phyloP scores from a whole-genome alignment of 768 basidiomycete species.

The Pleurotus djamor region DNA sequence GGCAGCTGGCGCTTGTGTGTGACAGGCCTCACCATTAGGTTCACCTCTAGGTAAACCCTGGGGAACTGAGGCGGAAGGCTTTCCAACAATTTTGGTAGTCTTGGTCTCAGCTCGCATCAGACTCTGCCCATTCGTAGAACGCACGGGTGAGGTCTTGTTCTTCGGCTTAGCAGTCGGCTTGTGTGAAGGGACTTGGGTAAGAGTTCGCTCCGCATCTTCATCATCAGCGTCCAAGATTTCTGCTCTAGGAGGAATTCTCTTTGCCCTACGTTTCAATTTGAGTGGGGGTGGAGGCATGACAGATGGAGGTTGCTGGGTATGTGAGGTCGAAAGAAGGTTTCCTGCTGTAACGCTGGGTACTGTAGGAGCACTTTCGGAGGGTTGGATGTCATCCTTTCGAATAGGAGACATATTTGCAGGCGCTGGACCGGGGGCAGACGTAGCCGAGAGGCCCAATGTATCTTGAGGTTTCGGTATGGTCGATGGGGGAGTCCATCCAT shows the following conservation, averaged over 20 bases:
- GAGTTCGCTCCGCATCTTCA: background rate
- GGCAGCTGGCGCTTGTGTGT: background rate
- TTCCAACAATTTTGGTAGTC: too few species aligned
- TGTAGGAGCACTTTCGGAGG: background rate
- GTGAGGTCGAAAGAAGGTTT: background rate
- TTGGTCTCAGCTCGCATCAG: background rate
- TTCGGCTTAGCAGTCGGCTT: background rate
- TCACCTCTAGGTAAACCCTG: too few species aligned
- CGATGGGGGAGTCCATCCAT: too few species aligned
- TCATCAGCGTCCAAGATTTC: constrained; percentile 5
- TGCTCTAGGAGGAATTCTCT: constrained; percentile 1
- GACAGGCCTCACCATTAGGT: background rate
- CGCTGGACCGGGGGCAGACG: too few species aligned
- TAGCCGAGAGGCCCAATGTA: too few species aligned
- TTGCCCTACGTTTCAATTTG: background rate
- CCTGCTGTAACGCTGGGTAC: background rate
- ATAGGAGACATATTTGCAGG: too few species aligned
- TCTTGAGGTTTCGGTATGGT: too few species aligned
- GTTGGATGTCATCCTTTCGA: too few species aligned
- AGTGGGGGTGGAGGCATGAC: background rate
- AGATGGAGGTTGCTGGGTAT: background rate
- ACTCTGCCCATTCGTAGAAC: background rate
- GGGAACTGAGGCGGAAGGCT: too few species aligned
- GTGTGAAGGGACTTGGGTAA: background rate
- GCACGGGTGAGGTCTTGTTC: background rate